Base-by-base conservation (phyloP, 2,329 filamentous ascomycete species). In the Aspergillus floridensis region DNA sequence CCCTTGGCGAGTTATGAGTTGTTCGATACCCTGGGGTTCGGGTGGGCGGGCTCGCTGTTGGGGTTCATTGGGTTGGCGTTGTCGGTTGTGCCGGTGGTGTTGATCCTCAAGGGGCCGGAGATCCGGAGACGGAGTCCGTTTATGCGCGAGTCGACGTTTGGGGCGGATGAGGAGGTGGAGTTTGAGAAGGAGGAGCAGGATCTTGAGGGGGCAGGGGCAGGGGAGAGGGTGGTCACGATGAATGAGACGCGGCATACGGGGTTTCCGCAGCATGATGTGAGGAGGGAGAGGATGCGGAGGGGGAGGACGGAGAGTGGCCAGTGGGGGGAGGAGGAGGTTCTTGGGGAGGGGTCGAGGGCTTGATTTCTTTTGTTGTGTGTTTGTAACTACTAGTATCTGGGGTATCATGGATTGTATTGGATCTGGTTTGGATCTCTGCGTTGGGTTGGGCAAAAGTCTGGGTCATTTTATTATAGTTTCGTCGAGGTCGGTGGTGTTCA, bases 41-140 rank as follows among this genome's bases (percentile, higher is more conserved):
- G 74, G 1, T 80, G 78, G 78, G 79, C 78, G 5, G 74, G 74
- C 0, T 76, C 71, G 0, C 57, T 81, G 31, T 65, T 81, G 1
- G 80, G 77, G 0, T 79, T 80, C 50, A 72, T 81, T 16, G 78
- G 74, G 0, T 47, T 76, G 24, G 73, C 68, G 3, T 59, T 80
- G 47, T 76, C 71, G 3, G 57, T 75, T 35, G 78, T 79, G 2
- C 78, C 78, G 0, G 65, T 79, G 1, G 73, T 79, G 2, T 57
- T 81, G 57, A 67, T 80, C 35, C 65, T 71, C 6, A 77, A 77
- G 64, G 80, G 80, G 0, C 72, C 68, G 21, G 68, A 64, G 3
- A 79, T 82, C 55, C 65, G 70, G 2, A 55, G 66, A 3, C 55
- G 66, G 4, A 72, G 71, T 50, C 70, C 70, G 21, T 73, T 73